Conservation (phyloP, 345 rosid genomes). For the Salix udensis region DNA sequence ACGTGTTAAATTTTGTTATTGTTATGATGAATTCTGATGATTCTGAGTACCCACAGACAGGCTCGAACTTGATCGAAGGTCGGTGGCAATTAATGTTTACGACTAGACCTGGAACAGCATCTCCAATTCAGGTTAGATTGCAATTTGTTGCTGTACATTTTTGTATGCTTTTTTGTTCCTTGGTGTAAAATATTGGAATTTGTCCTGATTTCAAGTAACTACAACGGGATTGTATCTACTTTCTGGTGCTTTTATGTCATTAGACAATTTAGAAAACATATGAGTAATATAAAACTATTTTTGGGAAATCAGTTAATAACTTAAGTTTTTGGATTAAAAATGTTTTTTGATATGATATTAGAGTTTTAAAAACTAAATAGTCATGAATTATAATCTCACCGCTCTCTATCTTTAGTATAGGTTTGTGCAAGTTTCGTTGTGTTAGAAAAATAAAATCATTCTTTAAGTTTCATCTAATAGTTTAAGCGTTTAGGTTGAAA, state of each 20-base stretch:
- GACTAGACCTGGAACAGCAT: constrained; percentile 93
- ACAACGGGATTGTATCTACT: background rate
- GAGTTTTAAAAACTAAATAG: no score
- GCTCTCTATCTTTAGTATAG: fast-evolving
- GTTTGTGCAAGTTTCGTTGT: no score
- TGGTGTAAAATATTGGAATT: no score
- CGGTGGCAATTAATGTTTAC: constrained; percentile 93
- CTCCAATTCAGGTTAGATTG: constrained; percentile 78
- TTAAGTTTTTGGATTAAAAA: no score
- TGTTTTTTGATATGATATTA: no score
- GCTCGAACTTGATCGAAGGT: constrained; percentile 74
- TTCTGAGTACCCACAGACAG: constrained; percentile 44
- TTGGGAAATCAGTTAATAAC: no score
- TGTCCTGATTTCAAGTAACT: no score
- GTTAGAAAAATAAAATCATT: no score
- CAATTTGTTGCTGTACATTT: background rate
- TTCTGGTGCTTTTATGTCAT: background rate
- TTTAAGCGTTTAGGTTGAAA: no score
- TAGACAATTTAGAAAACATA: background rate
- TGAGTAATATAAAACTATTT: no score
- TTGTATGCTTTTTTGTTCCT: background rate
- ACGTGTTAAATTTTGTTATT: background rate
- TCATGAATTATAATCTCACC: fast-evolving
- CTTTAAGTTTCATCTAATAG: no score
- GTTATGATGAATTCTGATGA: background rate